phyloP scores from a whole-genome alignment of 75 land plant genomes.

The Selaginella tamariscina region DNA sequence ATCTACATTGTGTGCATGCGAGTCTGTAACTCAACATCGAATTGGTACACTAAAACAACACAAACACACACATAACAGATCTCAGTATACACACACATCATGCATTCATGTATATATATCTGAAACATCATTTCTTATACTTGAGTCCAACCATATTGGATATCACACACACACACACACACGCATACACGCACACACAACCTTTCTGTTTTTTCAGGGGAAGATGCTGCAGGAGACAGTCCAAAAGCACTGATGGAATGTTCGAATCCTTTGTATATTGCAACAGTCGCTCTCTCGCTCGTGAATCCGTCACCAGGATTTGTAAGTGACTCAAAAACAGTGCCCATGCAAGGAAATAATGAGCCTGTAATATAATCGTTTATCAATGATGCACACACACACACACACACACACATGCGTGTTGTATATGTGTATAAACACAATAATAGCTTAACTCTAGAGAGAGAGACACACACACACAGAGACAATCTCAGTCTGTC shows the following conservation, averaged over 20 bases:
- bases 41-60: too few relatives aligned
- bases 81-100: too few relatives aligned
- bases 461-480: too few relatives aligned
- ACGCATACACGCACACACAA: too few relatives aligned
- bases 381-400: neutral
- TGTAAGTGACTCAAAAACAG: slow-evolving; percentile 54
- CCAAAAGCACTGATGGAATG: slow-evolving; percentile 41
- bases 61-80: too few relatives aligned
- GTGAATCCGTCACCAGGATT: slow-evolving; percentile 41
- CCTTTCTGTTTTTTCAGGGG: slow-evolving; percentile 21
- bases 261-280: slow-evolving; percentile 56
- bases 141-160: too few relatives aligned
- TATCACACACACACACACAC: too few relatives aligned
- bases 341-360: slow-evolving; percentile 77
- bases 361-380: slow-evolving; percentile 35
- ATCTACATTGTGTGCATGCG: too few relatives aligned
- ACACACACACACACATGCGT: slow-evolving; percentile 8
- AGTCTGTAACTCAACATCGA: too few relatives aligned
- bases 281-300: slow-evolving; percentile 51
- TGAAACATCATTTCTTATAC: too few relatives aligned
- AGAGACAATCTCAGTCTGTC: neutral
- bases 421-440: too few relatives aligned
- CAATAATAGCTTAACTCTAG: neutral
- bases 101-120: too few relatives aligned
- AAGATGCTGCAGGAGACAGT: slow-evolving; percentile 74